These are phyloP conservation scores for Candida oleophila DNA, from an alignment of 805 yeast genomes.

Conservation along the genomic window DNA sequence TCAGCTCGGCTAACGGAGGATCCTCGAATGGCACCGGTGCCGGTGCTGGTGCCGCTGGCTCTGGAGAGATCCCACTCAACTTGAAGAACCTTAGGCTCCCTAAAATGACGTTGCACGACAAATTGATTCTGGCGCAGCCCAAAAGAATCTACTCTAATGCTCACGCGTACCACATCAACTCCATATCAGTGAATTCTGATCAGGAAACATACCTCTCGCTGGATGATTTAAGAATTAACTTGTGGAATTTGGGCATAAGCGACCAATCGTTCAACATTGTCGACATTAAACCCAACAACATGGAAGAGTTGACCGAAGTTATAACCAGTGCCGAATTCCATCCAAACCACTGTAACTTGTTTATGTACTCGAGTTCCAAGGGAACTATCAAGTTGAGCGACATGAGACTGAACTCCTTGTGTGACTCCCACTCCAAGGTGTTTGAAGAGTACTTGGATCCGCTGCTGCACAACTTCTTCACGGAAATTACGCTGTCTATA, in stretches of 20 bases:
- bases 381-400: constrained; percentile 95
- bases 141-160: constrained; percentile 90
- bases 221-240: constrained; percentile 91
- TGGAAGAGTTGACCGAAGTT: constrained; percentile 98
- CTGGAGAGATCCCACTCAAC: constrained; percentile 12
- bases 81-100: constrained; percentile 69
- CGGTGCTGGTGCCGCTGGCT: constrained; percentile 6
- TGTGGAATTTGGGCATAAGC: constrained; percentile 93
- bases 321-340: constrained; percentile 96
- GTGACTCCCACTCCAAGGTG: constrained; percentile 83
- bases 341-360: constrained; percentile 86
- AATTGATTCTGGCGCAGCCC: constrained; percentile 92
- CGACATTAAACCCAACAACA: constrained; percentile 95
- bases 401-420: constrained; percentile 92
- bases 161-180: constrained; percentile 96
- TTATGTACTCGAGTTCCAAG: constrained; percentile 93
- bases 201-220: constrained; percentile 92
- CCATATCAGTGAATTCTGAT: constrained; percentile 91
- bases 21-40: constrained; percentile 25
- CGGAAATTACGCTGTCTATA: constrained; percentile 93
- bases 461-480: constrained; percentile 88
- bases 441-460: constrained; percentile 95
- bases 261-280: constrained; percentile 96
- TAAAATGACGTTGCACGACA: constrained; percentile 87
- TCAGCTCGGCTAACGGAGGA: constrained; percentile 22